Evolutionary conservation across 1,284 basidiomycete species (phyloP).

Genomic region (Bjerkandera adusta): DNA sequence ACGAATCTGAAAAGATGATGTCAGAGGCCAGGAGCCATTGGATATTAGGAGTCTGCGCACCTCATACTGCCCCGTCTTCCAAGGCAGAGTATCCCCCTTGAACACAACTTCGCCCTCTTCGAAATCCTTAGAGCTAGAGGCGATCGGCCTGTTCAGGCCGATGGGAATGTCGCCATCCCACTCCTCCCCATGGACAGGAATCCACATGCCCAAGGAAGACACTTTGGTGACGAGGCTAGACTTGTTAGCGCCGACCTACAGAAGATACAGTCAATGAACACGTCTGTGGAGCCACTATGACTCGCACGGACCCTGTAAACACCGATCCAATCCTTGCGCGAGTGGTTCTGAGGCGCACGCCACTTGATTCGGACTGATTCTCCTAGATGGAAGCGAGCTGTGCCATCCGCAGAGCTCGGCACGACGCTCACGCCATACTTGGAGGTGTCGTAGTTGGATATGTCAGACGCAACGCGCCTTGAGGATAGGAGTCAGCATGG

Average conservation of each 20-base stretch:
- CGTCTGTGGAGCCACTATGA: neutral
- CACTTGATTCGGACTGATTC: conserved; percentile 87
- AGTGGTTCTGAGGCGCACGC: conserved; percentile 87
- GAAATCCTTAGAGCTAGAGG: conserved; percentile 28
- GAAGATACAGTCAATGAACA: neutral
- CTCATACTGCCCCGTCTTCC: conserved; percentile 88
- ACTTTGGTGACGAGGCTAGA: conserved; percentile 82
- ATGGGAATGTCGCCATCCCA: conserved; percentile 88
- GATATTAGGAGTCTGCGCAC: conserved; percentile 39
- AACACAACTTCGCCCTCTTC: conserved; percentile 76
- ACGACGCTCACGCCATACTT: conserved; percentile 74
- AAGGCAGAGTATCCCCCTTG: conserved; percentile 78
- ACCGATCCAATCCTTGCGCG: conserved; percentile 96
- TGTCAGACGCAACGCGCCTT: conserved; percentile 80
- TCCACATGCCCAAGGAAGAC: conserved; percentile 90
- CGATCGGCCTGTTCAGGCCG: conserved; percentile 38
- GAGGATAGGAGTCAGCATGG: conserved; percentile 6
- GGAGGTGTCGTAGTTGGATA: conserved; percentile 75
- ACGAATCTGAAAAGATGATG: conserved; percentile 46
- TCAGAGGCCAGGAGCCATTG: no score
- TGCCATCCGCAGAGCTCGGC: conserved; percentile 46
- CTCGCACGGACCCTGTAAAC: conserved; percentile 67
- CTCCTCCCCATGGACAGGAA: conserved; percentile 87
- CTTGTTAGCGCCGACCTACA: conserved; percentile 82
- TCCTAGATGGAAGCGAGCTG: conserved; percentile 82